These are phyloP conservation scores for Clathrospora elynae DNA, from an alignment of 2,329 filamentous ascomycete genomes.

Conservation along the genomic window DNA sequence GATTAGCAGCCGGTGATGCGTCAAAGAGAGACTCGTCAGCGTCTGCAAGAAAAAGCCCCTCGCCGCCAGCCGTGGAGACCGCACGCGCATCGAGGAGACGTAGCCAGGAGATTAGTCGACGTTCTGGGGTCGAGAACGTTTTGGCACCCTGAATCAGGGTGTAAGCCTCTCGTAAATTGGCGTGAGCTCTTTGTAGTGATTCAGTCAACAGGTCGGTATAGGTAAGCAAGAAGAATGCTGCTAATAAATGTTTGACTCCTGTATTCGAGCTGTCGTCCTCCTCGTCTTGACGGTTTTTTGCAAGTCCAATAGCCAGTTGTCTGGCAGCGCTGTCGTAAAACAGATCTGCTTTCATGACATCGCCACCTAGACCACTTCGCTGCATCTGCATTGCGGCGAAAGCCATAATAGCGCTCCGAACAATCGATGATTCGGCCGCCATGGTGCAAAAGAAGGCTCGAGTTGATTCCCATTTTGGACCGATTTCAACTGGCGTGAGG, in stretches of 20 bases:
- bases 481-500: conserved; percentile 58
- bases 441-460: conserved; percentile 57
- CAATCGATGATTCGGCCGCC: conserved; percentile 55
- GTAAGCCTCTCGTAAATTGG: conserved; percentile 58
- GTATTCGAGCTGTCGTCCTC: conserved; percentile 17
- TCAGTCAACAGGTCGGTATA: conserved; percentile 54
- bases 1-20: conserved; percentile 49
- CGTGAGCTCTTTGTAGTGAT: conserved; percentile 39
- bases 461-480: conserved; percentile 57
- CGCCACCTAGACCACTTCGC: conserved; percentile 42
- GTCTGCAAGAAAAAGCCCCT: conserved; percentile 59
- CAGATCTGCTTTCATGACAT: conserved; percentile 38
- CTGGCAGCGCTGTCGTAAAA: conserved; percentile 39
- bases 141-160: conserved; percentile 49
- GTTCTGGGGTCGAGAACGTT: conserved; percentile 46
- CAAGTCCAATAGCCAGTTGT: conserved; percentile 30
- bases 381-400: conserved; percentile 56
- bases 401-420: conserved; percentile 56
- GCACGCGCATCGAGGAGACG: conserved; percentile 61
- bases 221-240: conserved; percentile 60
- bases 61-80: conserved; percentile 60
- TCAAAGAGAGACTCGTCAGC: conserved; percentile 56
- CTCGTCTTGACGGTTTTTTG: conserved; percentile 20
- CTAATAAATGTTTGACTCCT: conserved; percentile 53
- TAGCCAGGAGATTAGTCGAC: conserved; percentile 60